phyloP scores from a whole-genome alignment of 75 land plant genomes.

The Pinus albicaulis region DNA sequence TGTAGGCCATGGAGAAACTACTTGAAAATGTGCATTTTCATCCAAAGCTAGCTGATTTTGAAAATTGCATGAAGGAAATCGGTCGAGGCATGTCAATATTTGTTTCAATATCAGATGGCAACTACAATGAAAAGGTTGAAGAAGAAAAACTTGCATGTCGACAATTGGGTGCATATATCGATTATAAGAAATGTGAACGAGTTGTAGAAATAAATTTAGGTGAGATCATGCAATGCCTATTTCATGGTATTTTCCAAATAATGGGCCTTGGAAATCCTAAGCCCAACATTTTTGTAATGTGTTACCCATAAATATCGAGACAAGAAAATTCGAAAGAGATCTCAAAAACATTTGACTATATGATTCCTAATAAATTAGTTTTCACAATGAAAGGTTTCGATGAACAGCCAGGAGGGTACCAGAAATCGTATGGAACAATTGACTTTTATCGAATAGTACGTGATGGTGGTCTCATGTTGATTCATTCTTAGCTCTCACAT shows the following conservation, averaged over 20 bases:
- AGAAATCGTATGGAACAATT: conserved; percentile 95
- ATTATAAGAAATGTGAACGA: conserved; percentile 95
- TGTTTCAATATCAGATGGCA: conserved; percentile 97
- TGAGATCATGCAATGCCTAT: conserved; percentile 74
- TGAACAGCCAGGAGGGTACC: conserved; percentile 98
- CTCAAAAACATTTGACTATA: conserved; percentile 92
- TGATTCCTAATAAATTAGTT: conserved; percentile 94
- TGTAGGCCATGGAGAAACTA: conserved; percentile 99
- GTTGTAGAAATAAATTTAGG: conserved; percentile 97
- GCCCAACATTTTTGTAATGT: conserved; percentile 99
- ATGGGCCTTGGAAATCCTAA: conserved; percentile 99
- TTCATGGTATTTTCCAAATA: conserved; percentile 91
- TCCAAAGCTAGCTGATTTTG: conserved; percentile 99
- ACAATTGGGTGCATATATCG: too few relatives aligned
- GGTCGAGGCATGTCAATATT: too few relatives aligned
- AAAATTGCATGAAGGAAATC: conserved; percentile 99
- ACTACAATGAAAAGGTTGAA: too few relatives aligned
- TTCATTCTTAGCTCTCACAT: conserved; percentile 89
- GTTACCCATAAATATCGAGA: conserved; percentile 99
- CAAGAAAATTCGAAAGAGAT: too few relatives aligned
- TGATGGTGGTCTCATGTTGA: conserved; percentile 98
- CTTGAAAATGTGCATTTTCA: conserved; percentile 98
- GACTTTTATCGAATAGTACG: conserved; percentile 98
- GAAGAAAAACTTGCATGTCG: too few relatives aligned
- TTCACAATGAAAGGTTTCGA: conserved; percentile 99